A percentile compares a stretch with the other conserved stretches of the same genome.
phyloP scores from a whole-genome alignment of 495 filamentous ascomycete species.

The Aspergillus sclerotiicarbonarius region DNA sequence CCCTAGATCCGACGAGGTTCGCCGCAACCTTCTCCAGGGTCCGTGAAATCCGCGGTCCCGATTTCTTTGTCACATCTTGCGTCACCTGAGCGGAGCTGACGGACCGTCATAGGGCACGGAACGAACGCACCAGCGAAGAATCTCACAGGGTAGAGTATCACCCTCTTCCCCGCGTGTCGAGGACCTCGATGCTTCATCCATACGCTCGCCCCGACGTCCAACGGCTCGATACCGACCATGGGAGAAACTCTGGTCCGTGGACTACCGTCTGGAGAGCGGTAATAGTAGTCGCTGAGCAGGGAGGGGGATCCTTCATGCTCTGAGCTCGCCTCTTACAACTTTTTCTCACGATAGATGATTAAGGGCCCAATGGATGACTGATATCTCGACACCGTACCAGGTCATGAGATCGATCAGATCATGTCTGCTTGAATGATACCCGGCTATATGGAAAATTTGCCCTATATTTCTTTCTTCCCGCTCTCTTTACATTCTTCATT shows the following conservation, averaged over 20 bases:
- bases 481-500: background rate
- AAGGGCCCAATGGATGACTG: background rate
- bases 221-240: conserved; percentile 41
- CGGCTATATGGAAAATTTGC: conserved; percentile 21
- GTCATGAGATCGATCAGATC: conserved; percentile 16
- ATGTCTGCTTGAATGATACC: conserved; percentile 30
- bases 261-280: conserved; percentile 45
- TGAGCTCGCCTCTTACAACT: background rate
- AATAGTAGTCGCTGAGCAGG: background rate
- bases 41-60: conserved; percentile 34
- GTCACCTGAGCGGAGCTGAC: conserved; percentile 23
- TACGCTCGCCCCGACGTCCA: conserved; percentile 23
- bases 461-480: conserved; percentile 7
- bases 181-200: conserved; percentile 12
- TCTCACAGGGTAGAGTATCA: conserved; percentile 11
- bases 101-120: conserved; percentile 21
- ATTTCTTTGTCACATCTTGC: conserved; percentile 11
- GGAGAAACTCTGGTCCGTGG: conserved; percentile 52
- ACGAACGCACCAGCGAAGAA: conserved; percentile 11
- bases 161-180: conserved; percentile 16
- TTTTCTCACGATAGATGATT: background rate
- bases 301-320: no score
- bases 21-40: conserved; percentile 46
- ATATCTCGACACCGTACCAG: background rate
- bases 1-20: conserved; percentile 49